Conservation (phyloP, 306 rosid genomes). For the Castanospermum australe region DNA sequence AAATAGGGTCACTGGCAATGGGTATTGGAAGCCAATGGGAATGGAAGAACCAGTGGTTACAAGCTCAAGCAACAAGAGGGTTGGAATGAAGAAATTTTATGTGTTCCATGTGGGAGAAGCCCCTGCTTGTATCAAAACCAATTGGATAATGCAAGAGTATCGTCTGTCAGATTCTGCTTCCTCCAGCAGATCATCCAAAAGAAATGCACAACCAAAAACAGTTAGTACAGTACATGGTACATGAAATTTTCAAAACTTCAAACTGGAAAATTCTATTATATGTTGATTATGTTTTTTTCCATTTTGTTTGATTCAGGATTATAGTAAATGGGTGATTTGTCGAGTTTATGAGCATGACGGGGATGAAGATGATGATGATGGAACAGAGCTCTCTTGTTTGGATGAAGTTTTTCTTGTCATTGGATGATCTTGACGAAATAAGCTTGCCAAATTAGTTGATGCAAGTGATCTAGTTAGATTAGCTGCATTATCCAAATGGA, state of each 20-base stretch:
- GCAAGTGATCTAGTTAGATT: conserved; percentile 32
- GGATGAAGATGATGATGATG: conserved; percentile 44
- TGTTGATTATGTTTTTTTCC: not conserved
- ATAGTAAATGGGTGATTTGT: conserved; percentile 77
- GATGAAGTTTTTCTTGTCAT: conserved; percentile 90
- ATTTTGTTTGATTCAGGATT: conserved; percentile 44
- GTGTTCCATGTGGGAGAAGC: conserved; percentile 63
- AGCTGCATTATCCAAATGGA: conserved; percentile 44
- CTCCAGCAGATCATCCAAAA: conserved; percentile 53
- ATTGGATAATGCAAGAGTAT: conserved; percentile 93
- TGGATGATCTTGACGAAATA: conserved; percentile 96
- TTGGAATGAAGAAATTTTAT: conserved; percentile 74
- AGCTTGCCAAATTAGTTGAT: conserved; percentile 68
- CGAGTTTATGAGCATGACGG: conserved; percentile 60
- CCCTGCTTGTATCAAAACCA: conserved; percentile 59
- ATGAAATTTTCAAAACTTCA: not conserved
- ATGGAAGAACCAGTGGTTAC: conserved; percentile 65
- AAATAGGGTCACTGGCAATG: conserved; percentile 54
- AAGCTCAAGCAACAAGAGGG: conserved; percentile 42
- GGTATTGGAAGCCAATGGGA: conserved; percentile 76
- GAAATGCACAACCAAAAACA: conserved; percentile 57
- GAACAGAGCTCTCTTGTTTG: conserved; percentile 85
- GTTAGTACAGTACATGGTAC: conserved; percentile 36
- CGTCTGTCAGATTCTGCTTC: conserved; percentile 56
- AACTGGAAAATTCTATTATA: not conserved